A percentile compares a stretch with the other conserved stretches of the same genome.
Evolutionary conservation across 805 yeast genomes (phyloP).

Genomic region (Spathaspora girioi): DNA sequence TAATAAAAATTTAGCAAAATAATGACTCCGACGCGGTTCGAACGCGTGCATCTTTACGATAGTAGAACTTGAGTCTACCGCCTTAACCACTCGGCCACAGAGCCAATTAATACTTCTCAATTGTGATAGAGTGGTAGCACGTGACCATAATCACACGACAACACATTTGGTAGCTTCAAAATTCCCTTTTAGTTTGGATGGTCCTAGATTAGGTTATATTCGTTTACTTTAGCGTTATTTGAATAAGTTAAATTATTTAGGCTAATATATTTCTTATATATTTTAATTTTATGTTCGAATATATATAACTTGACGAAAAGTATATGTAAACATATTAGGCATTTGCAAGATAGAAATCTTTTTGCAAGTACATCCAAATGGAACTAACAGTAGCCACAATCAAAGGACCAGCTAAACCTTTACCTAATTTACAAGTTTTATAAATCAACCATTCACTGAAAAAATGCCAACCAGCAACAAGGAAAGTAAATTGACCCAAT

Average conservation of each 20-base stretch:
- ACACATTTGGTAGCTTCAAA: too few species aligned
- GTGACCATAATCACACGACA: too few species aligned
- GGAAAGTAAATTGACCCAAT: slow-evolving; percentile 74
- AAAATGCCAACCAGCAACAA: slow-evolving; percentile 83
- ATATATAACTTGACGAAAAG: too few species aligned
- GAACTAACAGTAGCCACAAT: slow-evolving; percentile 67
- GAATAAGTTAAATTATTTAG: too few species aligned
- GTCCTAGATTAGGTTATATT: too few species aligned
- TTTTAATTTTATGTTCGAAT: too few species aligned
- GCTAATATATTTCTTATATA: too few species aligned
- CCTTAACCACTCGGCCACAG: slow-evolving; percentile 6
- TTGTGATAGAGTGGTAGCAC: too few species aligned
- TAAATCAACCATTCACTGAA: slow-evolving; percentile 76
- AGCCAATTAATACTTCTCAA: background rate
- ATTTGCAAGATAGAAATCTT: slow-evolving; percentile 49
- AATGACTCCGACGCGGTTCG: slow-evolving; percentile 6
- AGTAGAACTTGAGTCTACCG: slow-evolving; percentile 6
- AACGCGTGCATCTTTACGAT: slow-evolving; percentile 6
- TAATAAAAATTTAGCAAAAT: background rate
- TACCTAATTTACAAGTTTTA: slow-evolving; percentile 78
- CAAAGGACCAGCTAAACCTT: slow-evolving; percentile 87
- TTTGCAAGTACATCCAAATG: slow-evolving; percentile 76
- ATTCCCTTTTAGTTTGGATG: too few species aligned
- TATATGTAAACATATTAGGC: background rate
- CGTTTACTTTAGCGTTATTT: too few species aligned